phyloP scores from a whole-genome alignment of 345 rosid species.

The Arabis hirsuta region DNA sequence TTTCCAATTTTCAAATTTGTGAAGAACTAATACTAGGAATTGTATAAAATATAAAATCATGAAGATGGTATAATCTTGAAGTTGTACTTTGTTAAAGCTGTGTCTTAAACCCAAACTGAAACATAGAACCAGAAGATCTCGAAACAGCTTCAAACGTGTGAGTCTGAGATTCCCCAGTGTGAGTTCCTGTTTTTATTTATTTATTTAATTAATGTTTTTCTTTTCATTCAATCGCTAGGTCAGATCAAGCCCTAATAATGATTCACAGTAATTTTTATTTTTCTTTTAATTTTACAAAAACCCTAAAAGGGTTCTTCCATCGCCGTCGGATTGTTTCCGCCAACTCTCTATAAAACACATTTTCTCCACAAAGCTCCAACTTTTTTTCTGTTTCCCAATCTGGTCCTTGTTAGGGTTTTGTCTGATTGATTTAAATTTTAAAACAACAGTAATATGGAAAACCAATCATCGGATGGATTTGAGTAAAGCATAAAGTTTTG shows the following conservation, averaged over 20 bases:
- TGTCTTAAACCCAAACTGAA: conserved; percentile 37
- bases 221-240: conserved; percentile 12
- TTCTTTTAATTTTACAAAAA: conserved; percentile 54
- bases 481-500: conserved; percentile 48
- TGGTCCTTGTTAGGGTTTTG: conserved; percentile 25
- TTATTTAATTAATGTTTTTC: neutral
- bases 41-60: conserved; percentile 17
- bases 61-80: conserved; percentile 21
- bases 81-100: conserved; percentile 32
- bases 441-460: conserved; percentile 25
- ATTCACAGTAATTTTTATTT: conserved; percentile 29
- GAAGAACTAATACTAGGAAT: conserved; percentile 13
- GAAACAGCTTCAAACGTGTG: conserved; percentile 39
- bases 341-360: conserved; percentile 34
- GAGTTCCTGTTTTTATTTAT: neutral
- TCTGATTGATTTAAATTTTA: conserved; percentile 14
- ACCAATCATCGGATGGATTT: conserved; percentile 32
- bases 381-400: conserved; percentile 12
- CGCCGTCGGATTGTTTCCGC: conserved; percentile 81
- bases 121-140: conserved; percentile 33
- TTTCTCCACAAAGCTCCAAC: conserved; percentile 2
- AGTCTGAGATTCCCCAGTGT: conserved; percentile 35
- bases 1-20: conserved; percentile 1
- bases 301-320: conserved; percentile 87
- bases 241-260: conserved; percentile 32